Evolutionary conservation across 148 eudicot species (phyloP).

Genomic region (Rhododendron molle): DNA sequence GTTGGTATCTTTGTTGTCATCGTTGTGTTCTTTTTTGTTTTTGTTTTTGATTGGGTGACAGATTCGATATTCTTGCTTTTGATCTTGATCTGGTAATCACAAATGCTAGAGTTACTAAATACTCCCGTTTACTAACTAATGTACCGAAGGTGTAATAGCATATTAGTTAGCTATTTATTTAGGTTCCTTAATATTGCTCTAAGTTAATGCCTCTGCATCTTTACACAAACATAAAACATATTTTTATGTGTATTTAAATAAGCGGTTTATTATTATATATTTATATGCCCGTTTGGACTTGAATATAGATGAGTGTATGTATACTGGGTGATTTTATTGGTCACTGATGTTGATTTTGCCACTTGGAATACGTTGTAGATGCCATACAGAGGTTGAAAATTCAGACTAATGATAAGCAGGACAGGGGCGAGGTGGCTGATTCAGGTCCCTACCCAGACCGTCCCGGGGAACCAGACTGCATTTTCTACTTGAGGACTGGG

Average conservation of each 20-base stretch:
- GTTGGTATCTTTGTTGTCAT: too few species aligned
- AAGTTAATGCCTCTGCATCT: background rate
- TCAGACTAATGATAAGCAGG: constrained; percentile 15
- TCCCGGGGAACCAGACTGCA: constrained; percentile 67
- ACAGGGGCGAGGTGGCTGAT: constrained; percentile 16
- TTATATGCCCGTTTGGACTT: background rate
- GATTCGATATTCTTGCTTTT: background rate
- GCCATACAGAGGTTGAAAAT: constrained; percentile 35
- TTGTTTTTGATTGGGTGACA: background rate
- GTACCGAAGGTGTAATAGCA: too few species aligned
- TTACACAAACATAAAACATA: background rate
- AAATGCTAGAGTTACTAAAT: background rate
- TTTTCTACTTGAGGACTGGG: constrained; percentile 52
- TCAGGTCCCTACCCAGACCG: constrained; percentile 43
- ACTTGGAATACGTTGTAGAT: constrained; percentile 19
- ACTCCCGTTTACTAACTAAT: too few species aligned
- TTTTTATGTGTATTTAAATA: background rate
- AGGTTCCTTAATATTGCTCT: background rate
- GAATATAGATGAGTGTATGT: background rate
- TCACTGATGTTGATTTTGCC: constrained; percentile 9
- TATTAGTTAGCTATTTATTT: background rate
- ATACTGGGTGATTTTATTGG: background rate
- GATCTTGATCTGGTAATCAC: background rate
- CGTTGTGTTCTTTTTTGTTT: background rate
- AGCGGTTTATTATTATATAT: background rate